Base-by-base conservation (phyloP, 257 asterid genomes). In the Solanum gracilifrons region DNA sequence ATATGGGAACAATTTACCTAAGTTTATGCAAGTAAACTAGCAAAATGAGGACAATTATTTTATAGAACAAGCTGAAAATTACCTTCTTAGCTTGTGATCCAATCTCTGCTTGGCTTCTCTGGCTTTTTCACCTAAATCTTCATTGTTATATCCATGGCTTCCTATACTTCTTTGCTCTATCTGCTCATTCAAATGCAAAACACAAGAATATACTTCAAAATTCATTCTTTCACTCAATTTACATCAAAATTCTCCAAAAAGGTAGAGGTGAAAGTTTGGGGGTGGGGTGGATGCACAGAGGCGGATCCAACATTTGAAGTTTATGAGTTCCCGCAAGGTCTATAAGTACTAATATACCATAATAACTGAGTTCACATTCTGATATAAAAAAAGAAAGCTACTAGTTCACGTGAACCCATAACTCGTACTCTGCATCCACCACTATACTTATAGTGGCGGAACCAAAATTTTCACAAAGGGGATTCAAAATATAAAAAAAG, bases 81-180 rank as follows among this genome's bases (percentile, higher is more conserved):
- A 80, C 85, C 85, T 80, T 80, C 89, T 91, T 13, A 94, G 88
- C 88, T 87, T 93, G 86, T 88, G 90, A 85, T 94, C 96, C 87
- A 94, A 88, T 87, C 98, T 93, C 79, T 90, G 90, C 88, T 94
- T 91, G 82, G 94, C 94, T 89, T 92, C 93, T 88, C 89, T 89
- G 29, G 89, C 90, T 32, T 83, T 88, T 75, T 87, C 87, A 31
- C 85, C 88, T 5, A 89, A 87, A 87, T 87, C 85, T 32, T 77
- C 82, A 86, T 89, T 88, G 43, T 68, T 36, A 33, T 87, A 74
- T 18, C 85, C 88, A 83, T 73, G 86, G 66, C 39, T 85, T 39
- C 39, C 27, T 73, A 90, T 79, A 77, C 82, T 85, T 76, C 93
- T 92, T 60, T 87, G 90, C 90, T 87, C 92, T 82, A 84, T 37